Evolutionary conservation across 257 asterid species (phyloP).

Genomic region (Rehmannia glutinosa): DNA sequence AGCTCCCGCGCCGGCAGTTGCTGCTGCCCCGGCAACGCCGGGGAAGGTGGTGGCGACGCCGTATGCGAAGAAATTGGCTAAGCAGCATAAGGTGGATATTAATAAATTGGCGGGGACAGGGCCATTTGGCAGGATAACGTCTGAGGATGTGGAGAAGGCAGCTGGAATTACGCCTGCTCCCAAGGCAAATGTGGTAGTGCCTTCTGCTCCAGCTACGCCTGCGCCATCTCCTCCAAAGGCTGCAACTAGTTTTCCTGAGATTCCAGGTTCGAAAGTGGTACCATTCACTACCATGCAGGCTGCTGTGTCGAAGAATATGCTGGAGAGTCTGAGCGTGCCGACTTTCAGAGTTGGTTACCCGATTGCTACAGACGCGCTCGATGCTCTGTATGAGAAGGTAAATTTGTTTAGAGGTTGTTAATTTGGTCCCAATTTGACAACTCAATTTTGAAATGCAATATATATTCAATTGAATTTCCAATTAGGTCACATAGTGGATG

Average conservation of each 20-base stretch:
- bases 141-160: slow-evolving; percentile 89
- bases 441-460: too few relatives aligned
- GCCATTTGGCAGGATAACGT: slow-evolving; percentile 78
- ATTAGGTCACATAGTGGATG: not conserved
- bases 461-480: not conserved
- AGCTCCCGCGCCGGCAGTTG: slow-evolving; percentile 18
- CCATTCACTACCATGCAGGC: slow-evolving; percentile 80
- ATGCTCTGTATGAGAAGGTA: slow-evolving; percentile 80
- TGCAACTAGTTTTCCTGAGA: slow-evolving; percentile 48
- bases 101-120: slow-evolving; percentile 69
- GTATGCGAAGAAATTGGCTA: slow-evolving; percentile 39
- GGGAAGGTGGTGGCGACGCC: slow-evolving; percentile 46
- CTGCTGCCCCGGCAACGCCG: slow-evolving; percentile 33
- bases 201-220: slow-evolving; percentile 24
- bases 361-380: slow-evolving; percentile 56
- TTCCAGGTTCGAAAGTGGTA: slow-evolving; percentile 59
- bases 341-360: slow-evolving; percentile 84
- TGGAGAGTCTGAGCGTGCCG: slow-evolving; percentile 75
- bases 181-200: slow-evolving; percentile 27
- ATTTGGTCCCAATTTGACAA: not conserved
- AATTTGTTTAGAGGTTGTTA: not conserved
- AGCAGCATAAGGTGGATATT: slow-evolving; percentile 54
- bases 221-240: slow-evolving; percentile 31
- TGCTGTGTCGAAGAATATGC: slow-evolving; percentile 80
- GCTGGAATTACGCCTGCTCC: slow-evolving; percentile 59